Base-by-base conservation (phyloP, 83 land plant species). In the Picea abies region DNA sequence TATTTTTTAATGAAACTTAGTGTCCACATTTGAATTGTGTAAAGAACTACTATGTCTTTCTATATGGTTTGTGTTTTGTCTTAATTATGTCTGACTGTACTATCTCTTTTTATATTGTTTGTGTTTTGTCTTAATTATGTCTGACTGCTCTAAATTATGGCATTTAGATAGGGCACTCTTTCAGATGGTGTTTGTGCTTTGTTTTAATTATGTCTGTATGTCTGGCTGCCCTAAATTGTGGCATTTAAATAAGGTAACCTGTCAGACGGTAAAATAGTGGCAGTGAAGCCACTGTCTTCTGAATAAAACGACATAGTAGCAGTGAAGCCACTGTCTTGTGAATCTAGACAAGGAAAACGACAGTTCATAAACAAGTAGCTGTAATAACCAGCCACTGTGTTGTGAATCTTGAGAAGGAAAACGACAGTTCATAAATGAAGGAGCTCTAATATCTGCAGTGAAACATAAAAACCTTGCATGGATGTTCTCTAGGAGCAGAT, bases 401-500 rank as follows among this genome's bases (percentile, higher is more conserved):
- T 2, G 39, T 60, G 65, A 79, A 60, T 60, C 80, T 60, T 41
- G n/a, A 7, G 56, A 72, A 72, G 52, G 52, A 9, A 49, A 52
- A 52, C 12, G 2, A 10, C 0, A 79, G 22, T 79, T 79, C 19
- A 20, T 79, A 32, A 60, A 60, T 79, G 80, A 79, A 79, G 80
- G 60, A 17, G 67, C 70, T 60, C 47, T 65, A 60, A 79, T 79
- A 79, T 79, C 70, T 60, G 41, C 69, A 32, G 80, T 78, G 20
- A 25, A 79, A 79, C 81, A 61, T 62, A 61, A 68, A 19, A 79
- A 79, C 61, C 23, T 32, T 79, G 67, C 81, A 79, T 26, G 81
- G 81, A 35, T 79, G 81, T 32, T 61, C 71, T 79, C 11, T 79
- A n/a, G 70, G 61, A 63, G 81, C 64, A 29, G 80, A 35, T 37